Conservation (phyloP, 495 filamentous ascomycete genomes). For the Viridothelium virens region DNA sequence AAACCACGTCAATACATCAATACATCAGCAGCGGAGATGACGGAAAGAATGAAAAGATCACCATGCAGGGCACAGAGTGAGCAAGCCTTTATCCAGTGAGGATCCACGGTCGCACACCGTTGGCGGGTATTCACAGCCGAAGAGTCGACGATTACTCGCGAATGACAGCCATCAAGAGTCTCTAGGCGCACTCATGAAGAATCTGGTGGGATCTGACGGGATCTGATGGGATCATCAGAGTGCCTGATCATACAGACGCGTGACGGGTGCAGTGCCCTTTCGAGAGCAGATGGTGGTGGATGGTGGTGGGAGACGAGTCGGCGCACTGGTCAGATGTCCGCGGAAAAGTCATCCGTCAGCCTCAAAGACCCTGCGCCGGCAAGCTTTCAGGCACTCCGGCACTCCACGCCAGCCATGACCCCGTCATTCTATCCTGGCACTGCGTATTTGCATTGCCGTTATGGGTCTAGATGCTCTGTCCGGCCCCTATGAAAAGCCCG, state of each 20-base stretch:
- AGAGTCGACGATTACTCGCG: neutral
- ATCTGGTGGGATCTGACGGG: neutral
- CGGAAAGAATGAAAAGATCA: neutral
- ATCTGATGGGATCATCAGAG: neutral
- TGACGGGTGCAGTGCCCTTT: neutral
- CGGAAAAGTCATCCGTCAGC: neutral
- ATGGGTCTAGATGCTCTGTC: neutral
- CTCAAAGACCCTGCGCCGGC: conserved; percentile 8
- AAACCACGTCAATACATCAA: neutral
- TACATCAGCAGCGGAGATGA: neutral
- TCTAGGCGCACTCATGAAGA: neutral
- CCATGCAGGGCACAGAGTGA: neutral
- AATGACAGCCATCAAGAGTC: neutral
- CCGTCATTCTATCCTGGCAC: neutral
- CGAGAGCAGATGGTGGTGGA: neutral
- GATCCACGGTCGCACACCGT: neutral
- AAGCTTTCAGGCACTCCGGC: neutral
- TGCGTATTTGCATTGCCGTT: neutral
- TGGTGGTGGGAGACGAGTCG: neutral
- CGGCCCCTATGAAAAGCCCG: neutral
- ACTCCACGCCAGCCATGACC: neutral
- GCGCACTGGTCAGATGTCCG: neutral
- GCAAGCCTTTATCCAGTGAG: neutral
- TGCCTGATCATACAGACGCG: neutral
- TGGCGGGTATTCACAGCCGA: neutral